Conservation (phyloP, 2,329 filamentous ascomycete species). For the Trichoderma oligosporum region DNA sequence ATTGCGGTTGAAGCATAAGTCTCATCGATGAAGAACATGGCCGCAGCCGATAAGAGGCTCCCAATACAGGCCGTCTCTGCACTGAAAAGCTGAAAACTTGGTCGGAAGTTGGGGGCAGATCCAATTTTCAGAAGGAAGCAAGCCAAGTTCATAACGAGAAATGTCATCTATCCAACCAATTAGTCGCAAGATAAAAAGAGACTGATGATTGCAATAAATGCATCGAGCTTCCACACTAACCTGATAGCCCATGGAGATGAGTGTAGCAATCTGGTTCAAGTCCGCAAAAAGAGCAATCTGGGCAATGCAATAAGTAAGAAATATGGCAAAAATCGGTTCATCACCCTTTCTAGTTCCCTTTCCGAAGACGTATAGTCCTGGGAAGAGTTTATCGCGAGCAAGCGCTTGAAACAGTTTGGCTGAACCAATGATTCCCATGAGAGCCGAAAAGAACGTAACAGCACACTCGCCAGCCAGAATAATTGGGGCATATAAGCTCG, state of each 20-base stretch:
- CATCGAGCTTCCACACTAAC: conserved; percentile 33
- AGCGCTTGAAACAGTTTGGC: conserved; percentile 82
- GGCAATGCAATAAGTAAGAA: conserved; percentile 70
- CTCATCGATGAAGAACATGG: conserved; percentile 89
- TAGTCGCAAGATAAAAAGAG: too few relatives aligned
- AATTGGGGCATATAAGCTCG: conserved; percentile 69
- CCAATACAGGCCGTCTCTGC: conserved; percentile 77
- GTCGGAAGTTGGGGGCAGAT: conserved; percentile 83
- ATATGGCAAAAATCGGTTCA: conserved; percentile 71
- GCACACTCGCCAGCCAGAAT: conserved; percentile 80
- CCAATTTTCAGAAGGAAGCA: conserved; percentile 84
- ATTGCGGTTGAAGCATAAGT: conserved; percentile 75
- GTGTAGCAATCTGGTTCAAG: conserved; percentile 82
- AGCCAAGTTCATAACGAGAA: conserved; percentile 81
- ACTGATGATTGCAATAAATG: background rate
- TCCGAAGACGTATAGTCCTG: conserved; percentile 69
- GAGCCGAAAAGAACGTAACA: conserved; percentile 75
- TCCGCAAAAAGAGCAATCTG: conserved; percentile 79
- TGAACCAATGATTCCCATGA: conserved; percentile 84
- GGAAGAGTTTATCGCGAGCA: conserved; percentile 72
- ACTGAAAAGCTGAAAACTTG: conserved; percentile 84
- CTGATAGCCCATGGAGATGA: conserved; percentile 87
- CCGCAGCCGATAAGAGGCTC: conserved; percentile 68
- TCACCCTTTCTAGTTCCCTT: conserved; percentile 69
- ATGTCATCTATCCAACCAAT: conserved; percentile 64